These are phyloP conservation scores for Eremochloa ophiuroides DNA, from an alignment of 176 grass and related monocot genomes.

Conservation along the genomic window DNA sequence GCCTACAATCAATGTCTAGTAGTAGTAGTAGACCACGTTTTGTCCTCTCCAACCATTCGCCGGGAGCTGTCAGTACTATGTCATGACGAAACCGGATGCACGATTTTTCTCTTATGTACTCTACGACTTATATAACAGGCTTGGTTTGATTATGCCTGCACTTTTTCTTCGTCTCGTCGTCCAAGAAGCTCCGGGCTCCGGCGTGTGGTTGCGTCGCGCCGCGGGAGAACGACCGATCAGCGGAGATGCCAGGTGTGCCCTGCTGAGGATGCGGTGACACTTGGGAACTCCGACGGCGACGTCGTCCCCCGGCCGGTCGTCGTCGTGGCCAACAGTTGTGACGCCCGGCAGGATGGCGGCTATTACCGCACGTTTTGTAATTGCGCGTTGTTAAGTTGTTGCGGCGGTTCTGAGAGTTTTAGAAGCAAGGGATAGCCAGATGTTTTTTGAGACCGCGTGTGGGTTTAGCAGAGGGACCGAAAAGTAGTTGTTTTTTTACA, in stretches of 20 bases:
- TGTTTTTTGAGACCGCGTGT: not conserved
- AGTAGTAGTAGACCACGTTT: not conserved
- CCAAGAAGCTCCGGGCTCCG: not conserved
- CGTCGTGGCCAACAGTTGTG: not conserved
- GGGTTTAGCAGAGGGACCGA: not conserved
- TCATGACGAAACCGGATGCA: not conserved
- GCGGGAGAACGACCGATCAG: no score
- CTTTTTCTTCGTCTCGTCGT: constrained; percentile 16
- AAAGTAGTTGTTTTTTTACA: not conserved
- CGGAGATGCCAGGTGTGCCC: constrained; percentile 13
- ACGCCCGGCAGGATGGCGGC: not conserved
- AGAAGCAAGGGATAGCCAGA: constrained; percentile 32
- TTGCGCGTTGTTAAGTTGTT: not conserved
- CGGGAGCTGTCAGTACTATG: not conserved
- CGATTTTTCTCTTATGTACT: no score
- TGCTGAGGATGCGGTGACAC: not conserved
- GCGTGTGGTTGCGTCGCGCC: not conserved
- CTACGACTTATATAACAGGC: no score
- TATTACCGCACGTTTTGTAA: not conserved
- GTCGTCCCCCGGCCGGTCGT: not conserved
- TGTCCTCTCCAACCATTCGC: not conserved
- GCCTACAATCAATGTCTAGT: not conserved
- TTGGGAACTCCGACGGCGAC: constrained; percentile 32
- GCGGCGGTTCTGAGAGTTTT: constrained; percentile 11
- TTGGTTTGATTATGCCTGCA: not conserved